These are phyloP conservation scores for Kluyveromyces nonfermentans DNA, from an alignment of 805 yeast genomes.

Conservation along the genomic window DNA sequence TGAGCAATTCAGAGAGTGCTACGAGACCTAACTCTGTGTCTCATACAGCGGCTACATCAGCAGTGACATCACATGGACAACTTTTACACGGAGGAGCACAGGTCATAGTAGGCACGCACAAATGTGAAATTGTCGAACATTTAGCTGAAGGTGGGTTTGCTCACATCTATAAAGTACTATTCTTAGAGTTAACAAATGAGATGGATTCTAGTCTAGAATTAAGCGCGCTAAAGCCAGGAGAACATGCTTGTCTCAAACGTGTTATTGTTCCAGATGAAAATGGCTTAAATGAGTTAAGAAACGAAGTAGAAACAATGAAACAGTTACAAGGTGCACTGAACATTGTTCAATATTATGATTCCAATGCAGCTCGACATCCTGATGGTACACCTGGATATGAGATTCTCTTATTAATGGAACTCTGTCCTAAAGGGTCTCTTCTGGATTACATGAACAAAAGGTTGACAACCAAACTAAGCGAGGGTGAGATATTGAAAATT, in stretches of 20 bases:
- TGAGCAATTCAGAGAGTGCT: background rate
- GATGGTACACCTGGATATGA: slow-evolving; percentile 51
- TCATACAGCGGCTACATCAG: slow-evolving; percentile 2
- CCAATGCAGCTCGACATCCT: slow-evolving; percentile 53
- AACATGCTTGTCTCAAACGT: slow-evolving; percentile 59
- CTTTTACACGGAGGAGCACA: slow-evolving; percentile 38
- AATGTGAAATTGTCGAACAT: slow-evolving; percentile 44
- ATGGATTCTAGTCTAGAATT: slow-evolving; percentile 11
- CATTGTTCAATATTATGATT: slow-evolving; percentile 64
- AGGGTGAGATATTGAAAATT: slow-evolving; percentile 69
- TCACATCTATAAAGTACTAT: slow-evolving; percentile 59
- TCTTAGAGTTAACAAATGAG: slow-evolving; percentile 26
- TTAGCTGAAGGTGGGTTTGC: slow-evolving; percentile 75
- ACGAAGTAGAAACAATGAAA: slow-evolving; percentile 75
- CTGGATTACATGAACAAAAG: slow-evolving; percentile 86
- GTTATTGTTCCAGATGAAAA: slow-evolving; percentile 64
- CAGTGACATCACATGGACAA: background rate
- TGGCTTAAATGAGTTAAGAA: slow-evolving; percentile 55
- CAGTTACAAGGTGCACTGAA: slow-evolving; percentile 44
- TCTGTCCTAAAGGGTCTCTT: slow-evolving; percentile 78
- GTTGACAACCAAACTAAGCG: slow-evolving; percentile 66
- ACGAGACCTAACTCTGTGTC: slow-evolving; percentile 1
- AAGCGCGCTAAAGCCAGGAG: slow-evolving; percentile 34
- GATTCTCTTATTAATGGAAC: slow-evolving; percentile 86
- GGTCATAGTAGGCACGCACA: slow-evolving; percentile 55